Conservation (phyloP, 1,139 yeast species). For the Pichia sp. region DNA sequence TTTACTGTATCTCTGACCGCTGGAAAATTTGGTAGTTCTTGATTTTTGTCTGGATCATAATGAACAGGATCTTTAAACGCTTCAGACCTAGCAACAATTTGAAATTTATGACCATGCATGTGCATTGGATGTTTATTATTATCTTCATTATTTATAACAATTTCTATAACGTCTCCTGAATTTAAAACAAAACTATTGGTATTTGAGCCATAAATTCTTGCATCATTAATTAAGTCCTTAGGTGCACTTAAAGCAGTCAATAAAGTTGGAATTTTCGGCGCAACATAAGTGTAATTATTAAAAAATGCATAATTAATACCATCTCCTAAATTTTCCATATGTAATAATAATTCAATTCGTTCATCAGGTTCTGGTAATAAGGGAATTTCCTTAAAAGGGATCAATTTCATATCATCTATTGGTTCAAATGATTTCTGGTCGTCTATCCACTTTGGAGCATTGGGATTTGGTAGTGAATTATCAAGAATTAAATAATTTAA, state of each 20-base stretch:
- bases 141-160: slow-evolving; percentile 66
- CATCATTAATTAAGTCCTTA: slow-evolving; percentile 41
- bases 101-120: slow-evolving; percentile 74
- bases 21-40: slow-evolving; percentile 52
- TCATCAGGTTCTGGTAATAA: slow-evolving; percentile 55
- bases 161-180: slow-evolving; percentile 55
- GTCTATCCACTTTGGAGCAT: slow-evolving; percentile 14
- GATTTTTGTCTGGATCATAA: slow-evolving; percentile 36
- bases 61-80: slow-evolving; percentile 48
- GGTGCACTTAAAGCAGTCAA: slow-evolving; percentile 50
- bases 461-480: slow-evolving; percentile 25
- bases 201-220: slow-evolving; percentile 60
- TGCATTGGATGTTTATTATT: slow-evolving; percentile 81
- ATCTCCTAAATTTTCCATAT: slow-evolving; percentile 64
- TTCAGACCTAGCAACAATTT: slow-evolving; percentile 54
- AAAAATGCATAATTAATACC: slow-evolving; percentile 75
- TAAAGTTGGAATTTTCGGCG: slow-evolving; percentile 64
- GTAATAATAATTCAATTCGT: slow-evolving; percentile 50
- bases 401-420: slow-evolving; percentile 53
- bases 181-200: slow-evolving; percentile 58
- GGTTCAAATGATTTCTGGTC: slow-evolving; percentile 25
- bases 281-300: slow-evolving; percentile 56
- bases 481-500: slow-evolving; percentile 53
- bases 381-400: slow-evolving; percentile 39
- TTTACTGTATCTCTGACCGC: slow-evolving; percentile 59